A percentile compares a stretch with the other conserved stretches of the same genome.
Conservation (phyloP, 441 rosid species). For the Eugenia klotzschiana region DNA sequence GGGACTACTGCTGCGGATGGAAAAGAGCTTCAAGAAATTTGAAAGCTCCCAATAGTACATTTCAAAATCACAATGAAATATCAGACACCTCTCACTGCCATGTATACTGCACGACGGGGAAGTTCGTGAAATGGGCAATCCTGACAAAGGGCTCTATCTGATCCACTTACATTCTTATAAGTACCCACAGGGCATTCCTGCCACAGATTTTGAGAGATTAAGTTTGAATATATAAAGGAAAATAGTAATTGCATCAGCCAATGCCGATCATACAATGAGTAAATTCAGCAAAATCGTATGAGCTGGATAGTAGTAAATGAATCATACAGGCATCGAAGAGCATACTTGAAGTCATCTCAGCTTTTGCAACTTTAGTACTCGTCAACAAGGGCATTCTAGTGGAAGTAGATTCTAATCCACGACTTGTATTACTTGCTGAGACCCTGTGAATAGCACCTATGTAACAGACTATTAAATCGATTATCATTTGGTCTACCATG, state of each 20-base stretch:
- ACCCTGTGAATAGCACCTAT: neutral
- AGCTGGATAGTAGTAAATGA: neutral
- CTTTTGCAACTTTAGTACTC: neutral
- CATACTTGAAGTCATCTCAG: neutral
- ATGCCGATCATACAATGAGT: neutral
- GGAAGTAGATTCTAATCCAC: neutral
- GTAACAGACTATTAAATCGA: neutral
- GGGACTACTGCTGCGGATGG: neutral
- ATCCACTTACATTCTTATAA: slow-evolving; percentile 69
- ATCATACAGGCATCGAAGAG: neutral
- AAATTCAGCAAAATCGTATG: neutral
- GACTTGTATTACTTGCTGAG: neutral
- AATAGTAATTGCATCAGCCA: neutral
- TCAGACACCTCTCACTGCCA: slow-evolving; percentile 45
- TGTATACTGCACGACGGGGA: slow-evolving; percentile 61
- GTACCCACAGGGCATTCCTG: slow-evolving; percentile 94
- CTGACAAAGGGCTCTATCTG: slow-evolving; percentile 50
- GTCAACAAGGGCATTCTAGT: neutral
- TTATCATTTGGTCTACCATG: neutral
- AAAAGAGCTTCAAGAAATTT: neutral
- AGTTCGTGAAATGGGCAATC: slow-evolving; percentile 52
- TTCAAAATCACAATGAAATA: neutral
- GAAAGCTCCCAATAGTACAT: neutral
- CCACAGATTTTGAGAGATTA: neutral
- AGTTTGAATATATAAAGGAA: neutral